These are phyloP conservation scores for Hymenoscyphus salicellus DNA, from an alignment of 2,329 filamentous ascomycete genomes.

Conservation along the genomic window DNA sequence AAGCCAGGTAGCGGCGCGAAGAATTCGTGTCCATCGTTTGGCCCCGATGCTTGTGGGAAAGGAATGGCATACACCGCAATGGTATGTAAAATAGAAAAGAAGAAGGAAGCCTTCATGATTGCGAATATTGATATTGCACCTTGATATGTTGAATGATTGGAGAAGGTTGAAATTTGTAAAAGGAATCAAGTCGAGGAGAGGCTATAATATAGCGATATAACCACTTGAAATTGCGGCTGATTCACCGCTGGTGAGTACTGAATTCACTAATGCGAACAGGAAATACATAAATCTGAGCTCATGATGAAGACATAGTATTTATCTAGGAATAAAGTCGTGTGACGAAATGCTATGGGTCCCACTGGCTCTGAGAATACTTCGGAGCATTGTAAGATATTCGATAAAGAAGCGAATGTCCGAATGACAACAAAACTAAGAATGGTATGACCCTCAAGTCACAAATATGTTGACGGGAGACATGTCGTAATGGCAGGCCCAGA, in stretches of 20 bases:
- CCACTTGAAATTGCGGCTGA: background rate
- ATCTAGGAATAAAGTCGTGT: background rate
- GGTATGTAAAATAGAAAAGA: slow-evolving; percentile 7
- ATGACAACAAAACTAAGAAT: background rate
- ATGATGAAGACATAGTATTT: background rate
- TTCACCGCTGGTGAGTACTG: background rate
- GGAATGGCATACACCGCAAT: slow-evolving; percentile 15
- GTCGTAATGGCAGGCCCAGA: background rate
- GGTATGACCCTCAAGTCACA: background rate
- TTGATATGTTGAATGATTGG: background rate
- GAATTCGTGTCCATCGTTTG: background rate
- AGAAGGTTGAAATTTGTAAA: background rate
- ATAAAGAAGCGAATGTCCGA: background rate
- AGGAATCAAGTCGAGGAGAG: background rate
- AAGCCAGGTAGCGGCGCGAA: slow-evolving; percentile 2
- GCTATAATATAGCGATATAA: background rate
- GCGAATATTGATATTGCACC: background rate
- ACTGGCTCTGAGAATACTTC: background rate
- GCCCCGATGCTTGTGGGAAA: slow-evolving; percentile 2
- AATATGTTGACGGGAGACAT: background rate
- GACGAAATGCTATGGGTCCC: background rate
- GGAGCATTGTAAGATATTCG: slow-evolving; percentile 2
- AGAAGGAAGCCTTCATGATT: slow-evolving; percentile 13
- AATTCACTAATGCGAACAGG: background rate
- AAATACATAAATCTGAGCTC: background rate